Evolutionary conservation across 1,284 basidiomycete genomes (phyloP).

Genomic region (Schizophyllum commune): DNA sequence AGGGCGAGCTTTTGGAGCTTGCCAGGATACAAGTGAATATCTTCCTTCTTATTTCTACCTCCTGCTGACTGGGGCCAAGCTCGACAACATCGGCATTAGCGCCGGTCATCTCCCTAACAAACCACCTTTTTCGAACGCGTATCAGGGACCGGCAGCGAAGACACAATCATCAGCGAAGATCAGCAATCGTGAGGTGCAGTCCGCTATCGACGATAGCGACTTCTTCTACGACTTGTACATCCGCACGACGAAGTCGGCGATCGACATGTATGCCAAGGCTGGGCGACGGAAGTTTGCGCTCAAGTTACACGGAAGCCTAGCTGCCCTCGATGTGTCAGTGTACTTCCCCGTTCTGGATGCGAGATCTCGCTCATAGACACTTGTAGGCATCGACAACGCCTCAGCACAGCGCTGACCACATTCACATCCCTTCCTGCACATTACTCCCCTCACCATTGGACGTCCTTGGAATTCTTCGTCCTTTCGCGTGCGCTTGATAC

Average conservation of each 20-base stretch:
- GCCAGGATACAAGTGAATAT: conserved; percentile 67
- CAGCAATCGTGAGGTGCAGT: conserved; percentile 57
- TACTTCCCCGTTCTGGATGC: not conserved
- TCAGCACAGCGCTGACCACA: conserved; percentile 54
- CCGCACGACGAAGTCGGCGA: conserved; percentile 68
- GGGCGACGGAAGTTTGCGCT: conserved; percentile 79
- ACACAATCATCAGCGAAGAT: conserved; percentile 34
- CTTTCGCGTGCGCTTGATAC: conserved; percentile 63
- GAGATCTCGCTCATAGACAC: conserved; percentile 8
- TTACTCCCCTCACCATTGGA: conserved; percentile 75
- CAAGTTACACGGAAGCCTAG: conserved; percentile 76
- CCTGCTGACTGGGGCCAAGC: conserved; percentile 32
- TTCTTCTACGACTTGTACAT: conserved; percentile 73
- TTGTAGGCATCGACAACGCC: conserved; percentile 56
- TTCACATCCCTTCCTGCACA: conserved; percentile 76
- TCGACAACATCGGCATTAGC: conserved; percentile 75
- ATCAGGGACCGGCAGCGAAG: conserved; percentile 11
- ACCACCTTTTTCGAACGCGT: conserved; percentile 62
- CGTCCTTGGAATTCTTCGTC: conserved; percentile 69
- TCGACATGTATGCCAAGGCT: conserved; percentile 75
- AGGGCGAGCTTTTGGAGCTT: conserved; percentile 78
- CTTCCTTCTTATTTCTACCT: conserved; percentile 1
- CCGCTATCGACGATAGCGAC: conserved; percentile 49
- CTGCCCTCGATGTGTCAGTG: conserved; percentile 79
- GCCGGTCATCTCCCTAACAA: conserved; percentile 62